Evolutionary conservation across 1,284 basidiomycete species (phyloP), one percentile per base, ranked within the genome.

Genomic region (Phylloboletellus chloephorus): DNA sequence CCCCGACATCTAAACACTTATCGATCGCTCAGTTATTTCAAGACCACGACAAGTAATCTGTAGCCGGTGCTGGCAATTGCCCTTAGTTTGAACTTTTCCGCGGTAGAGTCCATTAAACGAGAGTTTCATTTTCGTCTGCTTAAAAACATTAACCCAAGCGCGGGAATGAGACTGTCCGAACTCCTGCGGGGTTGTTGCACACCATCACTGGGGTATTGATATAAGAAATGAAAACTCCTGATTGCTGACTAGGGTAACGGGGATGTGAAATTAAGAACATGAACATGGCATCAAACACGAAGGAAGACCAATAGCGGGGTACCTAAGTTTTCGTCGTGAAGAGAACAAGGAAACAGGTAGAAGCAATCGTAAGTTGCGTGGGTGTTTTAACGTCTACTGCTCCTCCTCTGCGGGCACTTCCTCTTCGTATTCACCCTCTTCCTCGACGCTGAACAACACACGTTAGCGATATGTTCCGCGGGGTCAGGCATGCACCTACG

Each of bases 361-460:
- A 46, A 47, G 47, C 35, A 51, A 52, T 48, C 48, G 19, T 50
- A 29, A 42, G 22, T 44, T 48, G 48, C 47, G 37, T 42, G 25
- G 23, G 16, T 23, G 30, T 60, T 62, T 61, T 61, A 31, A 31
- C 35, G 28, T 57, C 48, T 59, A 60, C 67, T 75, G 64, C 43
- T 82, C 78, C 45, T 82, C 82, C 47, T 83, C 82, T 12, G 47
- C 59, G 7, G 61, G 64, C 39, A 62, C 68, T 56, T 88, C 83
- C 62, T 88, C 85, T 68, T 86, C 84, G 58, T 88, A 88, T 59
- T 88, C 86, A 49, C 69, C 85, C 61, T 88, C 85, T 63, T 88
- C 85, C 65, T 88, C 85, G 39, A 76, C 78, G 43, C 81, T 85
- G 12, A 24, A 16, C 0, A 25, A 24, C 7, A 11, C 0, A 30